Evolutionary conservation across 2,329 filamentous ascomycete genomes (phyloP), one percentile per base, ranked within the genome.

Genomic region (Botrytis galanthina): DNA sequence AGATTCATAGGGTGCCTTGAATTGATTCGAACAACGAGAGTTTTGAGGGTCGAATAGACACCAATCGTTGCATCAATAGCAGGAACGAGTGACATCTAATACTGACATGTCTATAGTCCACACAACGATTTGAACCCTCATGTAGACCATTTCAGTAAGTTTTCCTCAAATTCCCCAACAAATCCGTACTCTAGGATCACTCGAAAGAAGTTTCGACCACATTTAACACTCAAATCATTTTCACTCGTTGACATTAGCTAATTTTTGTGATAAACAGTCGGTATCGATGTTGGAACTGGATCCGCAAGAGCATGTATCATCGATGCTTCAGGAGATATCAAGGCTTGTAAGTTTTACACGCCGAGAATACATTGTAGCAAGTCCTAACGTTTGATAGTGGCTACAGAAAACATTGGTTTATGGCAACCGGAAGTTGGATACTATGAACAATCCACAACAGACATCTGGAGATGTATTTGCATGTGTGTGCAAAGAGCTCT

Each of bases 391-490:
- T 42, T 22, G 26, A 71, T 59, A 80, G 79, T 94, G 77, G 91
- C 92, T 35, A 89, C 91, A 4, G 89, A 94, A 81, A 88, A 93
- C 78, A 95, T 95, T 83, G 91, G 91, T 80, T 86, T 94, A 67
- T 95, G 92, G 92, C 91, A 94, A 83, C 92, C 92, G 20, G 86
- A 93, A 81, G 88, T 87, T 46, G 91, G 91, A 73, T 92, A 91
- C 79, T 95, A 94, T 83, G 96, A 99, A 86, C 96, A 99, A 95
- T 98, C 95, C 26, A 98, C 96, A 0, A 93, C 91, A 69, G 93
- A 99, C 82, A 99, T 99, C 80, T 99, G 96, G 96, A 88, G 90
- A 76, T 95, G 94, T 83, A 97, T 99, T 81, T 97, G 95, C 85
- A 88, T 90, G 75, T 96, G 94, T 60, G 94, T 98, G 54, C 92